Evolutionary conservation across 2,329 filamentous ascomycete genomes (phyloP).

Genomic region (Aspergillus quadrilineatus): DNA sequence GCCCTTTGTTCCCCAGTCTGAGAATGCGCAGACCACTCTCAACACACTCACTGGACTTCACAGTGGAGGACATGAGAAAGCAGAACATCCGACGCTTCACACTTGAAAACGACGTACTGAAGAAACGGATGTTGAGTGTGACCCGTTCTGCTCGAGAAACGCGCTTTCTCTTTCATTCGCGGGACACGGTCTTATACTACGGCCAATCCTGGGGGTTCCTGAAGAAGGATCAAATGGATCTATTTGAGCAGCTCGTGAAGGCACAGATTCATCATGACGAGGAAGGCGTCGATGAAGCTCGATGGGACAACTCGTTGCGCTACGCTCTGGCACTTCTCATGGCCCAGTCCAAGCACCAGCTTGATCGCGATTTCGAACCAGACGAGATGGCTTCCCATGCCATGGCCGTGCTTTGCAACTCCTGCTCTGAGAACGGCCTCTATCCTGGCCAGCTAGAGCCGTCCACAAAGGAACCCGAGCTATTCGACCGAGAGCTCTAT

Average conservation of each 20-base stretch:
- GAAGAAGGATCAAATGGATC: conserved; percentile 1
- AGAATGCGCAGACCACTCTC: neutral
- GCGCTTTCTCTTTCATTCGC: conserved; percentile 19
- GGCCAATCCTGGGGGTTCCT: conserved; percentile 17
- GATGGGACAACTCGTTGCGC: conserved; percentile 19
- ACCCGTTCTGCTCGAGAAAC: conserved; percentile 19
- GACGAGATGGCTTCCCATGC: conserved; percentile 11
- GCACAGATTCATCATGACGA: conserved; percentile 16
- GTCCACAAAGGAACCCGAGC: conserved; percentile 15
- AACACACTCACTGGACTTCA: conserved; percentile 11
- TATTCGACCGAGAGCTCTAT: conserved; percentile 18
- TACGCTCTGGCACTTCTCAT: conserved; percentile 19
- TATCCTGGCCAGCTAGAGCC: conserved; percentile 17
- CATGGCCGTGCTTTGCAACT: conserved; percentile 13
- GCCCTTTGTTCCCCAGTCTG: conserved; percentile 1
- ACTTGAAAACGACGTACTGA: conserved; percentile 17
- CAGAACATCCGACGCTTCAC: conserved; percentile 18
- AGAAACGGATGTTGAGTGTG: conserved; percentile 19
- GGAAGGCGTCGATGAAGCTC: conserved; percentile 13
- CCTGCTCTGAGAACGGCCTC: conserved; percentile 21
- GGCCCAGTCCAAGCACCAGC: conserved; percentile 12
- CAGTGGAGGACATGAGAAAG: conserved; percentile 16
- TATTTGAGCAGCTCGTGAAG: conserved; percentile 12
- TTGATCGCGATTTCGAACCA: conserved; percentile 10
- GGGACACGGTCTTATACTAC: conserved; percentile 20